These are phyloP conservation scores for Ophiostoma pallidulum DNA, from an alignment of 2,329 filamentous ascomycete genomes.

Conservation along the genomic window DNA sequence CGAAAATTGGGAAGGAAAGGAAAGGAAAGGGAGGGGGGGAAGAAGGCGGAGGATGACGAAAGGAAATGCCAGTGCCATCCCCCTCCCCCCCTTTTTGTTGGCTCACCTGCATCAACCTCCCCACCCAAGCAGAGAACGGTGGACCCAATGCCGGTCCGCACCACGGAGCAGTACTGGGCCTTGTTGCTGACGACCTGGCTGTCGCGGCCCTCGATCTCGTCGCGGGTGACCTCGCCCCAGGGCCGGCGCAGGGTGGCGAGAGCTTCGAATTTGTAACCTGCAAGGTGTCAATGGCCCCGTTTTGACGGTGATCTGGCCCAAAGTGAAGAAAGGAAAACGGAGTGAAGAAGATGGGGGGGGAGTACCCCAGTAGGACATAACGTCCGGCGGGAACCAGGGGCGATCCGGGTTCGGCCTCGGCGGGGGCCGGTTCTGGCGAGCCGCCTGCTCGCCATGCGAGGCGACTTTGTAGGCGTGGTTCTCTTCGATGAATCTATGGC, in stretches of 20 bases:
- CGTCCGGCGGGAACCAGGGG: constrained; percentile 48
- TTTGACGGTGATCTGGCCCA: no score
- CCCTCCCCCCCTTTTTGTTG: no score
- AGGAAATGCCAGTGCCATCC: no score
- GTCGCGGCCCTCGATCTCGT: constrained; percentile 69
- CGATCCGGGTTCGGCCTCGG: constrained; percentile 22
- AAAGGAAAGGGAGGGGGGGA: neutral
- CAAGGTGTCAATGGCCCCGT: neutral
- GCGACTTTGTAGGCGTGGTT: constrained; percentile 65
- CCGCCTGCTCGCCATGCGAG: constrained; percentile 49
- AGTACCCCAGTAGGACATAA: constrained; percentile 92
- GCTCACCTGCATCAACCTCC: constrained; percentile 81
- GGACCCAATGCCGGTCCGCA: constrained; percentile 75
- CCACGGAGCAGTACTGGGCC: constrained; percentile 91
- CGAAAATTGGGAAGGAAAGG: neutral
- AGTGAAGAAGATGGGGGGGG: neutral
- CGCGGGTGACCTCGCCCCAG: constrained; percentile 63
- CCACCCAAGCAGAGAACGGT: constrained; percentile 72
- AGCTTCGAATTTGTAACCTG: constrained; percentile 95
- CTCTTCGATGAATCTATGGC: constrained; percentile 84
- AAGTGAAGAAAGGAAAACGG: neutral
- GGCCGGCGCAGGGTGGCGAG: constrained; percentile 64
- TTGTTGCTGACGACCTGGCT: constrained; percentile 71
- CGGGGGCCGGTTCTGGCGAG: constrained; percentile 30
- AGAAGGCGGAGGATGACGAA: neutral